Evolutionary conservation across 805 yeast genomes (phyloP).

Genomic region (Candida ulmi): DNA sequence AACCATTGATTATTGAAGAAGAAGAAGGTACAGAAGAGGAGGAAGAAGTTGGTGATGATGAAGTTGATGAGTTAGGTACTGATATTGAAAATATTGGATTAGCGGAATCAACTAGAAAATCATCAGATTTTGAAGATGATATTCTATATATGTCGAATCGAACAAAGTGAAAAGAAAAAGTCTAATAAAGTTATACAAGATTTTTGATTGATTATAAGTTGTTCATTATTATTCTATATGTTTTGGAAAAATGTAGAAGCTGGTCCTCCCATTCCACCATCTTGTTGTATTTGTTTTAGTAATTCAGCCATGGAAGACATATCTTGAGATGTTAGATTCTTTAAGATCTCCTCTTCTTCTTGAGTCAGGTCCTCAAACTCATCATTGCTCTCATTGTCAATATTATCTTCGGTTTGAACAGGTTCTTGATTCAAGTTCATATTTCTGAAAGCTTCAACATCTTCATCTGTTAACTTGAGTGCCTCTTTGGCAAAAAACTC

Average conservation of each 20-base stretch:
- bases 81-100: slow-evolving; percentile 18
- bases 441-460: slow-evolving; percentile 33
- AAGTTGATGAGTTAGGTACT: slow-evolving; percentile 14
- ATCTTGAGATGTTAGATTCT: slow-evolving; percentile 4
- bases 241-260: slow-evolving; percentile 29
- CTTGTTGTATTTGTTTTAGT: slow-evolving; percentile 22
- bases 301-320: slow-evolving; percentile 17
- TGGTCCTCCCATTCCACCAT: slow-evolving; percentile 29
- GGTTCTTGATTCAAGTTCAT: not conserved
- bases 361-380: slow-evolving; percentile 13
- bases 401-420: slow-evolving; percentile 4
- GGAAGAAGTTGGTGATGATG: slow-evolving; percentile 8
- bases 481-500: slow-evolving; percentile 58
- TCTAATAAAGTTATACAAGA: too few species aligned
- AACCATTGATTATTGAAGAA: slow-evolving; percentile 18
- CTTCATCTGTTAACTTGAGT: slow-evolving; percentile 39
- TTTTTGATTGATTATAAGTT: too few species aligned
- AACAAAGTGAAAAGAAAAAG: too few species aligned
- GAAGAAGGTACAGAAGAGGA: slow-evolving; percentile 16
- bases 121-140: slow-evolving; percentile 20
- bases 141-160: not conserved
- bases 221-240: too few species aligned
- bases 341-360: slow-evolving; percentile 16
- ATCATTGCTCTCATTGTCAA: slow-evolving; percentile 18
- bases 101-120: slow-evolving; percentile 17